phyloP scores from a whole-genome alignment of 176 grass and related monocot genomes.

The Coix lacrymajobi region DNA sequence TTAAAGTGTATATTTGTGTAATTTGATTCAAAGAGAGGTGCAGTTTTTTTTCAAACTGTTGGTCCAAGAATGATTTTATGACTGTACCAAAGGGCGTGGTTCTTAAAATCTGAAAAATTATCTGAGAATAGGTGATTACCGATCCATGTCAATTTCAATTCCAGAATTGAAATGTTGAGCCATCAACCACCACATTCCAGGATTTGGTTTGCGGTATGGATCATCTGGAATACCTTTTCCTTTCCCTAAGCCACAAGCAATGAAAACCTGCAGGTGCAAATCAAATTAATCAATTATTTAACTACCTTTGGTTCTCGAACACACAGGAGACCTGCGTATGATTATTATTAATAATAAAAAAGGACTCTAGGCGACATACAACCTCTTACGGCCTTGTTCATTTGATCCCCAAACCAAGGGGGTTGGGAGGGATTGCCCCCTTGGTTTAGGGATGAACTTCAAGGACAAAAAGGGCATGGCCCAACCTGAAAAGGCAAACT shows the following conservation, averaged over 20 bases:
- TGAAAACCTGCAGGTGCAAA: slow-evolving; percentile 68
- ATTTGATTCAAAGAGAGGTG: neutral
- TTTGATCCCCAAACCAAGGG: too few species aligned
- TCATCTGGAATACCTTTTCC: slow-evolving; percentile 54
- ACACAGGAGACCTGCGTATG: too few species aligned
- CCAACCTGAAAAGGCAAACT: neutral
- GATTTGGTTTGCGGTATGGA: slow-evolving; percentile 74
- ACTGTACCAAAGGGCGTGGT: neutral
- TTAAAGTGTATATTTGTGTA: neutral
- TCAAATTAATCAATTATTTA: slow-evolving; percentile 17
- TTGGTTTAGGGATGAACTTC: too few species aligned
- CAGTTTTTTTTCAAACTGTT: neutral
- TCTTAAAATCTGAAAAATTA: neutral
- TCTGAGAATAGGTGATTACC: slow-evolving; percentile 34
- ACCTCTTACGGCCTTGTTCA: too few species aligned
- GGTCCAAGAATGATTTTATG: neutral
- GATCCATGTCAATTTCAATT: slow-evolving; percentile 63
- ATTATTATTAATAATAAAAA: too few species aligned
- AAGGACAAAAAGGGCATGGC: too few species aligned
- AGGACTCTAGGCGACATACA: too few species aligned
- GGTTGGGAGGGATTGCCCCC: too few species aligned
- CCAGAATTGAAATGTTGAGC: slow-evolving; percentile 82
- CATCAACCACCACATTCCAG: slow-evolving; percentile 84
- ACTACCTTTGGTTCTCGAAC: too few species aligned
- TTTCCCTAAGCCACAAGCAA: slow-evolving; percentile 69